Percentiles rank a stretch among this genome's conserved stretches.
These are phyloP conservation scores for Chrysanthemum seticuspe DNA, from an alignment of 129 eudicot species.

Conservation along the genomic window DNA sequence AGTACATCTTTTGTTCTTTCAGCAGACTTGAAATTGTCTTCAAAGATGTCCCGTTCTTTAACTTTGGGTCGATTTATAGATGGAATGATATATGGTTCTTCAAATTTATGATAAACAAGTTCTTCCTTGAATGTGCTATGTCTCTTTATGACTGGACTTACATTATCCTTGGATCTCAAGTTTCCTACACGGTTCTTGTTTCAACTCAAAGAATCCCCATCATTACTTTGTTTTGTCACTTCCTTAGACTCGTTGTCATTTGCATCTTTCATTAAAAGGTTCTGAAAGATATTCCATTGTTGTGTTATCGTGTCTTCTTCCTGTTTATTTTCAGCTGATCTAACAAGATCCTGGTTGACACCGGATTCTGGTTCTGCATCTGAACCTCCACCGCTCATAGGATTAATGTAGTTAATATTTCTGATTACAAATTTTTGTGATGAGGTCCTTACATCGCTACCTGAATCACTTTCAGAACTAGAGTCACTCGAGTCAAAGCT, in stretches of 20 bases:
- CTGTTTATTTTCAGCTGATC: slow-evolving; percentile 18
- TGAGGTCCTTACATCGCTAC: slow-evolving; percentile 39
- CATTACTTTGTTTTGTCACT: slow-evolving; percentile 7
- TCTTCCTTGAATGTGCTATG: slow-evolving; percentile 33
- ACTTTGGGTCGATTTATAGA: slow-evolving; percentile 26
- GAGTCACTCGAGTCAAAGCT: slow-evolving; percentile 39
- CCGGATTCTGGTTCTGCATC: slow-evolving; percentile 35
- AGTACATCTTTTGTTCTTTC: slow-evolving; percentile 40
- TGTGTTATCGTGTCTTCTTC: slow-evolving; percentile 44
- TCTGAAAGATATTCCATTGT: slow-evolving; percentile 76
- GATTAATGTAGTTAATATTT: slow-evolving; percentile 59
- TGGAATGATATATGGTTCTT: slow-evolving; percentile 20
- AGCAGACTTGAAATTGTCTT: slow-evolving; percentile 27
- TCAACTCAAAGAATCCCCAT: too few species aligned
- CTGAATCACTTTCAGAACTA: slow-evolving; percentile 51
- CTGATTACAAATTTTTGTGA: slow-evolving; percentile 57
- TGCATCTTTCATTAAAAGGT: slow-evolving; percentile 60
- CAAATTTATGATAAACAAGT: slow-evolving; percentile 34
- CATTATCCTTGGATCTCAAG: neutral
- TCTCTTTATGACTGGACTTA: neutral
- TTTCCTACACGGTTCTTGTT: neutral
- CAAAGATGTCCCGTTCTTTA: slow-evolving; percentile 42
- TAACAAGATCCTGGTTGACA: slow-evolving; percentile 27
- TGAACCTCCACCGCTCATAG: slow-evolving; percentile 39
- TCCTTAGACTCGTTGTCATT: slow-evolving; percentile 39